Conservation (phyloP, 108 stramenopile species). For the Skeletonema tropicum region DNA sequence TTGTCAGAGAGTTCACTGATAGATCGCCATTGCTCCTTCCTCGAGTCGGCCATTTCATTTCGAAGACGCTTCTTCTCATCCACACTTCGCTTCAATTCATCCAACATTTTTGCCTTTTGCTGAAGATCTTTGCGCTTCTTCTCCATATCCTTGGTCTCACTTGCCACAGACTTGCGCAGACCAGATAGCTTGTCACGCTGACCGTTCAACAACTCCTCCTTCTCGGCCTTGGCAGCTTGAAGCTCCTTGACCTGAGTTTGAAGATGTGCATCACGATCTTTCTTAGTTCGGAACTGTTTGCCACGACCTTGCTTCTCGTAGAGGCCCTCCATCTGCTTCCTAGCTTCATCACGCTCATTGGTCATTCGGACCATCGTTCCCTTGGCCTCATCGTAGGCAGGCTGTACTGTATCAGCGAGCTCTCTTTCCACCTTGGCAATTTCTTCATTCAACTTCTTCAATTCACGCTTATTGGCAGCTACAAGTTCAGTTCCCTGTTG, state of each 20-base stretch:
- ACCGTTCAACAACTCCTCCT: constrained; percentile 53
- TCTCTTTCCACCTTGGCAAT: constrained; percentile 55
- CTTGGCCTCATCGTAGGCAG: constrained; percentile 69
- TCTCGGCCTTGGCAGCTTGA: constrained; percentile 60
- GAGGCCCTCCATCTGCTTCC: constrained; percentile 74
- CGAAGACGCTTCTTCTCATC: constrained; percentile 68
- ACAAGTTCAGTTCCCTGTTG: constrained; percentile 58
- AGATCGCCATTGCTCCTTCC: constrained; percentile 77
- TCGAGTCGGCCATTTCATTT: constrained; percentile 73
- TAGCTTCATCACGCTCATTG: constrained; percentile 64
- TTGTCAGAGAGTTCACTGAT: constrained; percentile 67
- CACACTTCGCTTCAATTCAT: constrained; percentile 59
- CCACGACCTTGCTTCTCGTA: constrained; percentile 94
- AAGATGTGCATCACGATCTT: constrained; percentile 84
- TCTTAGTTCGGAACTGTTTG: constrained; percentile 81
- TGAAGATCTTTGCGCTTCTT: constrained; percentile 56
- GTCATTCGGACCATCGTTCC: constrained; percentile 50
- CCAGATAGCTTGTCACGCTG: constrained; percentile 70
- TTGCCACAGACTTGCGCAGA: constrained; percentile 50
- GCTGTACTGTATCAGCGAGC: constrained; percentile 59
- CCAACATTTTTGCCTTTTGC: constrained; percentile 53
- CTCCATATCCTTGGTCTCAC: constrained; percentile 43
- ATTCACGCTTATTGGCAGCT: constrained; percentile 59
- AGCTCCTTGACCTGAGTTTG: constrained; percentile 70
- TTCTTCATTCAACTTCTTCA: constrained; percentile 59